phyloP scores from a whole-genome alignment of 768 basidiomycete genomes.

The Xanthoconium purpureum region DNA sequence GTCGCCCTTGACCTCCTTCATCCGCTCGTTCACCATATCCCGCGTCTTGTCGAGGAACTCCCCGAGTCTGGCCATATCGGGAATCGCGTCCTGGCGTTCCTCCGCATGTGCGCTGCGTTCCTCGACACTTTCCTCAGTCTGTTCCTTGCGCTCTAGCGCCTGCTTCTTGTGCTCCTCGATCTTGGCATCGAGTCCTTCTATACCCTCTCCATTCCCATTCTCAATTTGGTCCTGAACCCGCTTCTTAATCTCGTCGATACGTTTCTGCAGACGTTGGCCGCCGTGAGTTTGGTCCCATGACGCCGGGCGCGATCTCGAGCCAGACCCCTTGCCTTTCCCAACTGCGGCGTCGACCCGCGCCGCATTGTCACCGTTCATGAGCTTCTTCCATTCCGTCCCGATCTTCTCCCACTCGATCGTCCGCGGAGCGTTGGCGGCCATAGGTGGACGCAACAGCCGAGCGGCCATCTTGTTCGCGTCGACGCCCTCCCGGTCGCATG shows the following conservation, averaged over 20 bases:
- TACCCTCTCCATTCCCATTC: neutral
- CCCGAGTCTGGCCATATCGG: constrained; percentile 9
- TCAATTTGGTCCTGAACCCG: neutral
- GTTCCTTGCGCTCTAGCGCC: neutral
- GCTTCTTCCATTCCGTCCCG: constrained; percentile 20
- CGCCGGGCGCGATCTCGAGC: neutral
- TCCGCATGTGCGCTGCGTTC: neutral
- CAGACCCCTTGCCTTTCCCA: neutral
- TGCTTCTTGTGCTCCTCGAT: constrained; percentile 7
- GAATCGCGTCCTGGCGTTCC: neutral
- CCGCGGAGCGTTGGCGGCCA: constrained; percentile 6
- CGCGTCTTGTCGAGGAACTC: constrained; percentile 19
- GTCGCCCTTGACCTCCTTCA: constrained; percentile 14
- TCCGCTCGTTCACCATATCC: constrained; percentile 16
- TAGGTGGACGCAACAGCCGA: constrained; percentile 9
- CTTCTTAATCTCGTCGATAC: constrained; percentile 4
- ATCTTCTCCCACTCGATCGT: constrained; percentile 21
- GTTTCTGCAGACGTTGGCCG: neutral
- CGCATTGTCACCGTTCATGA: constrained; percentile 1
- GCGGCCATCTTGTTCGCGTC: constrained; percentile 18
- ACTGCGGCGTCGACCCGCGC: neutral
- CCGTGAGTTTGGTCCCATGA: neutral
- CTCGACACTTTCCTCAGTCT: neutral
- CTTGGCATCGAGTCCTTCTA: constrained; percentile 1
- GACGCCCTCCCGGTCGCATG: constrained; percentile 28